phyloP scores from a whole-genome alignment of 2,329 filamentous ascomycete genomes.

The Colletotrichum salicis region DNA sequence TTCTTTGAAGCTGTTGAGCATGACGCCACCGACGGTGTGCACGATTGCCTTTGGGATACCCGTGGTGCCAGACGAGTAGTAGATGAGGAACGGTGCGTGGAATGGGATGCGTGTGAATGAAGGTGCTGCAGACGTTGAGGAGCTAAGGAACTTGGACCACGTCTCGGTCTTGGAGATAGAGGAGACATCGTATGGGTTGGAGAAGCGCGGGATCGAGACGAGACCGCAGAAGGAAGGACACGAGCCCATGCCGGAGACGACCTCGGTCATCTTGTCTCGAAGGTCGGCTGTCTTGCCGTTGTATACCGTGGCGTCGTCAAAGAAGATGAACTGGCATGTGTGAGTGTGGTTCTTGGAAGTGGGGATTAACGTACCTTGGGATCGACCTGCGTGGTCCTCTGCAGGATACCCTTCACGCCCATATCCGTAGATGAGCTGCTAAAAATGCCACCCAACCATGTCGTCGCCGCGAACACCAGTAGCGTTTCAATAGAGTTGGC shows the following conservation, averaged over 20 bases:
- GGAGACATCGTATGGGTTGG: constrained; percentile 67
- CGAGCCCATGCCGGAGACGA: constrained; percentile 70
- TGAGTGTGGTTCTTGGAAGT: neutral
- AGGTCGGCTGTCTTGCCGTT: constrained; percentile 81
- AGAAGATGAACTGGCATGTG: constrained; percentile 72
- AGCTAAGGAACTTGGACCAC: constrained; percentile 56
- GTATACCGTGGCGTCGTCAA: constrained; percentile 83
- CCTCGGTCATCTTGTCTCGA: constrained; percentile 75
- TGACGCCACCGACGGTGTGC: constrained; percentile 75
- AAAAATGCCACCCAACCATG: constrained; percentile 79
- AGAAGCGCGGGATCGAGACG: constrained; percentile 75
- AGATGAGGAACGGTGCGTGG: constrained; percentile 80
- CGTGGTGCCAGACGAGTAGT: constrained; percentile 84
- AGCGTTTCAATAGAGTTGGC: constrained; percentile 81
- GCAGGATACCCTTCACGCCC: constrained; percentile 81
- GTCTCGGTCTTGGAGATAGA: constrained; percentile 59
- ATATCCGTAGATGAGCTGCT: constrained; percentile 84
- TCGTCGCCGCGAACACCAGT: constrained; percentile 75
- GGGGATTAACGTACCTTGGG: constrained; percentile 64
- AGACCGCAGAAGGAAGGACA: constrained; percentile 71
- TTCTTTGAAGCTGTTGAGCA: constrained; percentile 70
- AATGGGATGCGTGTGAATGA: constrained; percentile 73
- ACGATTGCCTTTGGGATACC: constrained; percentile 88
- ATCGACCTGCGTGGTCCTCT: constrained; percentile 78
- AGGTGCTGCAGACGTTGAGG: constrained; percentile 46